These are phyloP conservation scores for Suhomyces anneliseae DNA, from an alignment of 1,139 yeast species.

Conservation along the genomic window DNA sequence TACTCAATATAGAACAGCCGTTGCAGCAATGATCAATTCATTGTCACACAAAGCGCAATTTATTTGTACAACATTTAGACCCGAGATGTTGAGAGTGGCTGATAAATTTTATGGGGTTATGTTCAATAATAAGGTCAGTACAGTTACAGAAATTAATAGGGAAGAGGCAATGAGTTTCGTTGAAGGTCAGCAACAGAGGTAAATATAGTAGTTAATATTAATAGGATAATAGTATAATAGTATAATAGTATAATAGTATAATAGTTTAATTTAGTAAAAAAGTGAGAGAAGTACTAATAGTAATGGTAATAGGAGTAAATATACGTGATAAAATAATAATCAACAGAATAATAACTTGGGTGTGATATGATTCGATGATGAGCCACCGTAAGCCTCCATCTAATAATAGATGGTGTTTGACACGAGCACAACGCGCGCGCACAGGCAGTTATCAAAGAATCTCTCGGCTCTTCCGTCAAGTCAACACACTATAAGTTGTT, in stretches of 20 bases:
- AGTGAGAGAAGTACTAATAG: not conserved
- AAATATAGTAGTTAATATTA: not conserved
- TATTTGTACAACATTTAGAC: slow-evolving; percentile 93
- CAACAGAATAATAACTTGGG: not conserved
- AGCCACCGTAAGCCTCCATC: not conserved
- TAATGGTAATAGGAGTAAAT: no score
- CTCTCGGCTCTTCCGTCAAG: no score
- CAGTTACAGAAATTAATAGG: slow-evolving; percentile 66
- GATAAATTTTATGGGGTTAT: slow-evolving; percentile 86
- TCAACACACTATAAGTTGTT: no score
- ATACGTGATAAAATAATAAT: no score
- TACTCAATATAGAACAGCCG: slow-evolving; percentile 86
- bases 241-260: not conserved
- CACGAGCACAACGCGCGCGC: no score
- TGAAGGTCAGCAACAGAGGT: slow-evolving; percentile 53
- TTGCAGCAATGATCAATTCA: slow-evolving; percentile 71
- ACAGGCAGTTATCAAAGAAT: no score
- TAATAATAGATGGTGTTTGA: not conserved
- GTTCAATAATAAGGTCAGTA: slow-evolving; percentile 80
- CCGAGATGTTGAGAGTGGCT: slow-evolving; percentile 88
- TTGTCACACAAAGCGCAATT: slow-evolving; percentile 76
- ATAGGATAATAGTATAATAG: not conserved
- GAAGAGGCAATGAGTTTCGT: slow-evolving; percentile 80
- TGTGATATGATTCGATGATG: no score
- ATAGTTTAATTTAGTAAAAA: not conserved